Percentiles rank a stretch among this genome's conserved stretches.
phyloP scores from a whole-genome alignment of 106 monocot genomes.

The Dendrobium chrysotoxum region DNA sequence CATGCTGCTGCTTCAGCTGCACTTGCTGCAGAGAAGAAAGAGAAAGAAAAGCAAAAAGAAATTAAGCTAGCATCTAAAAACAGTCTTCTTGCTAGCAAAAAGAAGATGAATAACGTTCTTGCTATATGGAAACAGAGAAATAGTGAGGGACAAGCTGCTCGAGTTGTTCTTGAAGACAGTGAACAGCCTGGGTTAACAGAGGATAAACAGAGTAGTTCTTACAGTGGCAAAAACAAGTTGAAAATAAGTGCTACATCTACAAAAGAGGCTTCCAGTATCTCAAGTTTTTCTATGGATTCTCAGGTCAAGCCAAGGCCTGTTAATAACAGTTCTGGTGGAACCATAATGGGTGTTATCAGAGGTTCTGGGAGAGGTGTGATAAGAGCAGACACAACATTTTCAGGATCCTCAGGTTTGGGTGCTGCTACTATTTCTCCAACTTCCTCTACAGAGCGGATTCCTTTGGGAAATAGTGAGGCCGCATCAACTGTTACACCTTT shows the following conservation, averaged over 20 bases:
- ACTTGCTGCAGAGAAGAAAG: slow-evolving; percentile 88
- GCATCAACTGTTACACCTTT: slow-evolving; percentile 38
- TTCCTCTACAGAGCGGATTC: not conserved
- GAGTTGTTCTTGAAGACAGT: slow-evolving; percentile 70
- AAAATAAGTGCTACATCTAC: slow-evolving; percentile 32
- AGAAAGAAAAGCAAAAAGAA: slow-evolving; percentile 87
- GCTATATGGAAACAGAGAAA: slow-evolving; percentile 98
- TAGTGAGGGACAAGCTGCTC: slow-evolving; percentile 76
- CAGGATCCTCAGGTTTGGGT: slow-evolving; percentile 19
- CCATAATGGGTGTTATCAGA: slow-evolving; percentile 80
- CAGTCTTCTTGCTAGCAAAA: slow-evolving; percentile 88
- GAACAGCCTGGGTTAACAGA: slow-evolving; percentile 24
- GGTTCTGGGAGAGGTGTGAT: slow-evolving; percentile 59
- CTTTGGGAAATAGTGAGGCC: not conserved
- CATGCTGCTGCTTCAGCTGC: slow-evolving; percentile 95
- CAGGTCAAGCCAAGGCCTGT: slow-evolving; percentile 37
- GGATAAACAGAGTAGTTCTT: slow-evolving; percentile 34
- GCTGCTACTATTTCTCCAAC: slow-evolving; percentile 5
- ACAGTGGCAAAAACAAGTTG: slow-evolving; percentile 29
- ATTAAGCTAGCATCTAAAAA: slow-evolving; percentile 87
- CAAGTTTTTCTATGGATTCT: slow-evolving; percentile 23
- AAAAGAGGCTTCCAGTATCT: slow-evolving; percentile 25
- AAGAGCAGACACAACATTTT: slow-evolving; percentile 58
- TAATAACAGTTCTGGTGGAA: slow-evolving; percentile 50
- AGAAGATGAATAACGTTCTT: slow-evolving; percentile 95